Percentiles rank a stretch among this genome's conserved stretches.
Conservation (phyloP, 352 stramenopile species). For the Phytophthora lateralis region DNA sequence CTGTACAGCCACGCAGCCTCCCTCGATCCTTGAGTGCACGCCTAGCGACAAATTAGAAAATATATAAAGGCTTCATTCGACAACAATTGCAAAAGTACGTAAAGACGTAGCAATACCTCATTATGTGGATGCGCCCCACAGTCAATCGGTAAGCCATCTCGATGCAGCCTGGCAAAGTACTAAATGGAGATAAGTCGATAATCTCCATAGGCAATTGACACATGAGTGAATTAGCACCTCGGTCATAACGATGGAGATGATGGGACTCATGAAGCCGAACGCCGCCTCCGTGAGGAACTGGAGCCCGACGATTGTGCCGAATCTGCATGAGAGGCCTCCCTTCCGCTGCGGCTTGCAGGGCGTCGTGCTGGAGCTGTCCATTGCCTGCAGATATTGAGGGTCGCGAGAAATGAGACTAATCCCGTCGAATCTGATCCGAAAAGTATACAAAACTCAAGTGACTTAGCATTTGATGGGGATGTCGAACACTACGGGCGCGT, state of each 20-base stretch:
- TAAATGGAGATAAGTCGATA: conserved; percentile 17
- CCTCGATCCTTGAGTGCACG: conserved; percentile 68
- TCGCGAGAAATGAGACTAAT: neutral
- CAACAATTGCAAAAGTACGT: neutral
- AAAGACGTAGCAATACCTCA: conserved; percentile 23
- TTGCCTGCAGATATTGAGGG: conserved; percentile 1
- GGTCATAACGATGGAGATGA: conserved; percentile 74
- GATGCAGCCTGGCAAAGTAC: conserved; percentile 80
- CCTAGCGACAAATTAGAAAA: conserved; percentile 26
- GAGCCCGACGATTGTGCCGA: conserved; percentile 56
- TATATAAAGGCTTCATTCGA: neutral
- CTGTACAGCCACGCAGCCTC: conserved; percentile 76
- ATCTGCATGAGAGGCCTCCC: conserved; percentile 38
- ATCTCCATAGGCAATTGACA: neutral
- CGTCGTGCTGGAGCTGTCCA: conserved; percentile 14
- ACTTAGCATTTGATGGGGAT: conserved; percentile 61
- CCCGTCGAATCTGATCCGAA: conserved; percentile 11
- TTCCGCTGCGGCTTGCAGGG: conserved; percentile 9
- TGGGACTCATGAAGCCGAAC: conserved; percentile 73
- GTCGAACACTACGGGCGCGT: conserved; percentile 80
- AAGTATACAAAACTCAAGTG: conserved; percentile 21
- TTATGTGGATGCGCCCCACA: conserved; percentile 57
- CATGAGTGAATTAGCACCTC: conserved; percentile 39
- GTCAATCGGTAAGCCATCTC: conserved; percentile 56
- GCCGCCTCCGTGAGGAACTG: conserved; percentile 63